Evolutionary conservation across 495 filamentous ascomycete genomes (phyloP).

Genomic region (Tetracladium setigerum): DNA sequence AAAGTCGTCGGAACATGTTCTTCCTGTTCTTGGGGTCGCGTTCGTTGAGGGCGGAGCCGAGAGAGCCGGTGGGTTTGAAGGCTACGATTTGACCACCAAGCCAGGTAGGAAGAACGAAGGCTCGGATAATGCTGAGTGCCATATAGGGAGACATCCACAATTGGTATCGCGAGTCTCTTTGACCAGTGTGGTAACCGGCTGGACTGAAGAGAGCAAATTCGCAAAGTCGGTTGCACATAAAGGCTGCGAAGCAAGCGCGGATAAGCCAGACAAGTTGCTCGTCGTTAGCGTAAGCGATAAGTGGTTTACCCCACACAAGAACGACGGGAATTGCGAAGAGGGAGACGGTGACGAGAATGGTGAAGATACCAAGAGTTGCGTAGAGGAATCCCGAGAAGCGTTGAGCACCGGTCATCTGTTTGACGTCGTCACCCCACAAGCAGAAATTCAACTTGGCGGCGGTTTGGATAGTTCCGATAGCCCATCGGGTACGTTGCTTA

Average conservation of each 20-base stretch:
- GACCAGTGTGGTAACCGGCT: constrained; percentile 35
- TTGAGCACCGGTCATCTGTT: constrained; percentile 20
- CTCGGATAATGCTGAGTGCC: constrained; percentile 32
- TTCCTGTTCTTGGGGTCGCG: constrained; percentile 2
- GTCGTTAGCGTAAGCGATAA: constrained; percentile 32
- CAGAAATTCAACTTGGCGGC: constrained; percentile 38
- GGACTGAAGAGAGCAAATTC: constrained; percentile 36
- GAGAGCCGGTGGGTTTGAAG: constrained; percentile 14
- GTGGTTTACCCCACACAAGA: constrained; percentile 31
- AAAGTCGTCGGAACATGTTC: constrained; percentile 1
- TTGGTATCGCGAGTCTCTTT: constrained; percentile 32
- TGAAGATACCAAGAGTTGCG: constrained; percentile 31
- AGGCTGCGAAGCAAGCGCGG: constrained; percentile 32
- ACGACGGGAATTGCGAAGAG: constrained; percentile 38
- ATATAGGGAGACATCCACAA: constrained; percentile 41
- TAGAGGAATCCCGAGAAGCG: constrained; percentile 28
- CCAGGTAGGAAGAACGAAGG: constrained; percentile 40
- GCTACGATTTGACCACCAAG: constrained; percentile 4
- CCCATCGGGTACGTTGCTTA: constrained; percentile 45
- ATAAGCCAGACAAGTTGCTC: constrained; percentile 38
- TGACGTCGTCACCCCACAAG: constrained; percentile 31
- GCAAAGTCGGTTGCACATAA: constrained; percentile 30
- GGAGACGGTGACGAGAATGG: constrained; percentile 30
- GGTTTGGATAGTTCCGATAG: constrained; percentile 36
- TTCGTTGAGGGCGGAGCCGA: constrained; percentile 13